Conservation (phyloP, 441 rosid species). For the Populus hybrid region DNA sequence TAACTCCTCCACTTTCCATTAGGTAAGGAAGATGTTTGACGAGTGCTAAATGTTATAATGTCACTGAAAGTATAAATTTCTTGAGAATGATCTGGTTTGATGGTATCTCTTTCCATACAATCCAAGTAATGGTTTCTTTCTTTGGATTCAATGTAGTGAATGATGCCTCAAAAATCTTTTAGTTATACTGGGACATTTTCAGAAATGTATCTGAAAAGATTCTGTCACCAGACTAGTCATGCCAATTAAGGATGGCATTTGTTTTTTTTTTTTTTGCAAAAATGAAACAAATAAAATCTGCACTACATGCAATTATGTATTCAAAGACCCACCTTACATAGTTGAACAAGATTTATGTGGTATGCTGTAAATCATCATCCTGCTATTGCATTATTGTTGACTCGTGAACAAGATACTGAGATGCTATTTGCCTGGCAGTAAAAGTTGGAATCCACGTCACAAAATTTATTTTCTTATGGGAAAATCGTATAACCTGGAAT, state of each 20-base stretch:
- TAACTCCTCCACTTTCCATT: constrained; percentile 89
- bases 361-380: neutral
- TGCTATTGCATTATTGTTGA: neutral
- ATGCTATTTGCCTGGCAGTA: neutral
- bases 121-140: neutral
- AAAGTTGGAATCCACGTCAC: neutral
- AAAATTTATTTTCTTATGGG: neutral
- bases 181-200: neutral
- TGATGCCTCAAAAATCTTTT: neutral
- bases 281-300: neutral
- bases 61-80: neutral
- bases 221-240: neutral
- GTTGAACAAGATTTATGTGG: neutral
- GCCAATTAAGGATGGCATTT: neutral
- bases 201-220: neutral
- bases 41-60: neutral
- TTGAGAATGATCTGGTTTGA: neutral
- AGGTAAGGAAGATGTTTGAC: constrained; percentile 44
- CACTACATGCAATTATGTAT: neutral
- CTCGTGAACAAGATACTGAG: neutral
- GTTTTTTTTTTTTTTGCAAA: neutral
- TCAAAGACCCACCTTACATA: neutral
- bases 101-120: neutral
- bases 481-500: neutral
- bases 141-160: neutral